Evolutionary conservation across 2,329 filamentous ascomycete genomes (phyloP), one percentile per base, ranked within the genome.

Genomic region (Teratosphaeria zuluensis): DNA sequence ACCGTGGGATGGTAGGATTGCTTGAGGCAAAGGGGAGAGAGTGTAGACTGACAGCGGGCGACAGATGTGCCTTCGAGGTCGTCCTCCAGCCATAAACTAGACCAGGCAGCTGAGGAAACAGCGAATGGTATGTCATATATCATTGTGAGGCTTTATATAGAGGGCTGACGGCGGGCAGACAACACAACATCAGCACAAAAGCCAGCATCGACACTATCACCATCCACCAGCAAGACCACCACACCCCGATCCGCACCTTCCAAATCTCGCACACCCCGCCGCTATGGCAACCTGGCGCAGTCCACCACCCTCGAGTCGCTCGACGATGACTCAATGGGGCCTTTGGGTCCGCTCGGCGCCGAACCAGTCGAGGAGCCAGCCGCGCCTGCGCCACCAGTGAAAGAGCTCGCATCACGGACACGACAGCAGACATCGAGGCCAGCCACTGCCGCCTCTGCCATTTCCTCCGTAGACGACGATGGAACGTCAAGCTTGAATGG

Each of bases 221-320:
- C 42, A 57, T 58, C 56, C 54, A 60, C 53, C 56, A 59, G 31
- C 59, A 62, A 55, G 32, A 38, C 53, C 62, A 53, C 63, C 67
- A 62, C 64, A 52, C 60, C 62, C 21, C 68, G 67, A 58, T 63
- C 67, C 11, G 65, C 67, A 21, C 68, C 68, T 8, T 65, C 66
- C 58, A 72, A 72, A 61, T 78, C 80, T 16, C 76, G 81, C 63
- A 75, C 75, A n/a, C 76, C 78, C 57, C 79, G 81, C 61, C 82
- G 83, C 69, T 78, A 90, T 69, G 85, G 86, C 65, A 86, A 86
- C 60, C 88, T 91, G 72, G 83, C 87, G 24, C 88, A 92, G 71
- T 84, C 87, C 32, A 91, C 89, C 53, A 86, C 85, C 57, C 86
- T 92, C 61, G 85, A 92, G 75, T 87, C 86, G 61, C 86, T 90